Evolutionary conservation across 371 early-diverging fungal species (phyloP).

Genomic region (Mucor piriformis): DNA sequence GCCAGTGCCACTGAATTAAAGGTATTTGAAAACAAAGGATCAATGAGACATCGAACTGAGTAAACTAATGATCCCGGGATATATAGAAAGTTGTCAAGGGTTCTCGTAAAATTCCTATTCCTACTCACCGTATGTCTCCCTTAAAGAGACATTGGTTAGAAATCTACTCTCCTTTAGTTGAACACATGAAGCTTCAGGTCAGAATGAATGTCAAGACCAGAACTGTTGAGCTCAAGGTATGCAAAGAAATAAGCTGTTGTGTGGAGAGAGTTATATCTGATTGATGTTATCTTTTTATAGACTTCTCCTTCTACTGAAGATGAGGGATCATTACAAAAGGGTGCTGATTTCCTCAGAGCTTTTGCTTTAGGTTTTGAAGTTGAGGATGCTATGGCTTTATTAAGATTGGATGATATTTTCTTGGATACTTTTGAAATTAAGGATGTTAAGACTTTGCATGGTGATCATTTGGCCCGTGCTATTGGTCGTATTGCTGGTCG

Average conservation of each 20-base stretch:
- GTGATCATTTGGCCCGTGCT: slow-evolving; percentile 97
- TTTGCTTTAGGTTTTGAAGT: slow-evolving; percentile 93
- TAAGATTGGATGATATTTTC: slow-evolving; percentile 95
- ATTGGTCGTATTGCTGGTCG: slow-evolving; percentile 99
- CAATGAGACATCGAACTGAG: neutral
- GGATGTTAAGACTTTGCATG: slow-evolving; percentile 96
- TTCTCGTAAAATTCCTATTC: slow-evolving; percentile 86
- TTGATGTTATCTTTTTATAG: slow-evolving; percentile 46
- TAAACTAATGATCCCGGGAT: slow-evolving; percentile 4
- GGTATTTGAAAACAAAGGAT: slow-evolving; percentile 19
- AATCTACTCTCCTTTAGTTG: slow-evolving; percentile 98
- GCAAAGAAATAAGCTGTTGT: slow-evolving; percentile 18
- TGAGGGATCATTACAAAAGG: slow-evolving; percentile 89
- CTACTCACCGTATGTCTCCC: slow-evolving; percentile 90
- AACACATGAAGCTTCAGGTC: slow-evolving; percentile 96
- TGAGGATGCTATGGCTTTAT: slow-evolving; percentile 92
- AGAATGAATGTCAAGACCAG: slow-evolving; percentile 92
- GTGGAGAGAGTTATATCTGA: neutral
- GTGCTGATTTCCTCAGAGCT: slow-evolving; percentile 93
- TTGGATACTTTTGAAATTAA: slow-evolving; percentile 98
- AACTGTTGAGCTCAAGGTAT: slow-evolving; percentile 87
- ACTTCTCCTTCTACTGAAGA: slow-evolving; percentile 85
- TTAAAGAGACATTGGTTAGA: slow-evolving; percentile 97
- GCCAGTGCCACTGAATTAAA: slow-evolving; percentile 36
- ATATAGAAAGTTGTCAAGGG: slow-evolving; percentile 51